Evolutionary conservation across 2,329 filamentous ascomycete genomes (phyloP), one percentile per base, ranked within the genome.

Genomic region (Pyricularia grisea): DNA sequence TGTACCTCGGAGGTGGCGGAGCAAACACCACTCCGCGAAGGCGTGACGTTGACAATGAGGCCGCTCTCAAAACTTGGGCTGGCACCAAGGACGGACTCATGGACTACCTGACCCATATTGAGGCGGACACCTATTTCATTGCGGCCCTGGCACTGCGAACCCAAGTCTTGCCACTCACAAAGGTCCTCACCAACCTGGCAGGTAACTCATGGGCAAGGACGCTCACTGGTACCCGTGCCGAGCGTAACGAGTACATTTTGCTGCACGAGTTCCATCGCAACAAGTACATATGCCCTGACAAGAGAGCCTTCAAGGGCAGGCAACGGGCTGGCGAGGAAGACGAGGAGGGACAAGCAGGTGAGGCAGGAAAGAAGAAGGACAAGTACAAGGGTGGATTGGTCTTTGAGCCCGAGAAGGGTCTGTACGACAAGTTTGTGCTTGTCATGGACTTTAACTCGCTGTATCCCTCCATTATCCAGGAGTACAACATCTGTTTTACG

Each of bases 401-500:
- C 69, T 98, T 99, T 74, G 95, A 99, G 78, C 95, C 95, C 4
- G 94, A 98, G 78, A 97, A 94, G 79, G 95, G 96, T 23, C 86
- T 99, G 4, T 99, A 99, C 77, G 95, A 99, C 85, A 97, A 96
- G 80, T 97, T 96, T 78, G 92, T 99, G 68, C 87, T 99, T 69
- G 96, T 99, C 79, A 99, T 99, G 96, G 95, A 99, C 83, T 99
- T 99, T 84, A 99, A 99, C 85, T 97, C 94, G 74, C 84, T 99
- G 71, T 99, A 99, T 75, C 95, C 95, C 36, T 97, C 93, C 76
- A 98, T 99, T 76, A 99, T 99, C 71, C 96, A 99, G 77, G 96
- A 99, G 84, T 99, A 90, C 82, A 99, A 99, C 80, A 99, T 99
- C 74, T 99, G 96, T 83, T 99, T 99, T 80, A 99, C 95, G 2